Conservation (phyloP, 1,284 basidiomycete species). For the Leccinum griseonigrum region DNA sequence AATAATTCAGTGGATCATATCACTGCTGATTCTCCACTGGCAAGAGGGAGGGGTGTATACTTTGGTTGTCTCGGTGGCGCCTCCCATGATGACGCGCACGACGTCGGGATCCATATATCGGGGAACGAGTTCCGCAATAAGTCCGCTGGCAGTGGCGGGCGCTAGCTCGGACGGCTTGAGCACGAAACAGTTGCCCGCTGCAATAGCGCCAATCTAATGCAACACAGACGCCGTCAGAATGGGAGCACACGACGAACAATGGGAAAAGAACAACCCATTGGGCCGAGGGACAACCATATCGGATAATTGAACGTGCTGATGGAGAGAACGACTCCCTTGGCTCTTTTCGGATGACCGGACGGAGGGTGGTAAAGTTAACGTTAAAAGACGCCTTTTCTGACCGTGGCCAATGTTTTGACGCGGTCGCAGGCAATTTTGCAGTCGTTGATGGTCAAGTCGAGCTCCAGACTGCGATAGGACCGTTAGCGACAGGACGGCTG, state of each 20-base stretch:
- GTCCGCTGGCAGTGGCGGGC: constrained; percentile 53
- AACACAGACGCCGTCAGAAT: constrained; percentile 49
- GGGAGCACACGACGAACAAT: constrained; percentile 32
- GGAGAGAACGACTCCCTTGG: constrained; percentile 73
- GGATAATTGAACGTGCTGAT: no score
- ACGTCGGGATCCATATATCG: constrained; percentile 81
- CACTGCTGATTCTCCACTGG: no score
- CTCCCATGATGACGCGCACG: constrained; percentile 76
- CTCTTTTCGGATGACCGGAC: constrained; percentile 13
- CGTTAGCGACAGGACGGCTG: no score
- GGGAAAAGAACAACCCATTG: constrained; percentile 49
- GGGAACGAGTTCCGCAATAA: constrained; percentile 75
- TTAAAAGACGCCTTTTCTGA: constrained; percentile 60
- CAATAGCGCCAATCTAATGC: constrained; percentile 70
- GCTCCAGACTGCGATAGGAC: constrained; percentile 44
- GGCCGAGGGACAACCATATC: no score
- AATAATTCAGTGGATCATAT: no score
- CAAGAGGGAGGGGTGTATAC: constrained; percentile 29
- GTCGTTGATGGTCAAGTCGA: constrained; percentile 54
- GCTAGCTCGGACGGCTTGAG: constrained; percentile 85
- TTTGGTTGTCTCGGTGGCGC: constrained; percentile 70
- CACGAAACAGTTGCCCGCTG: constrained; percentile 74
- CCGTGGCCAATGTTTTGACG: constrained; percentile 73
- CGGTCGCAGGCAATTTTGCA: constrained; percentile 62
- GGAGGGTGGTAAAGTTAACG: constrained; percentile 36